Percentiles rank a stretch among this genome's conserved stretches.
Conservation (phyloP, 2,329 filamentous ascomycete species). For the Hypocrella siamensis region DNA sequence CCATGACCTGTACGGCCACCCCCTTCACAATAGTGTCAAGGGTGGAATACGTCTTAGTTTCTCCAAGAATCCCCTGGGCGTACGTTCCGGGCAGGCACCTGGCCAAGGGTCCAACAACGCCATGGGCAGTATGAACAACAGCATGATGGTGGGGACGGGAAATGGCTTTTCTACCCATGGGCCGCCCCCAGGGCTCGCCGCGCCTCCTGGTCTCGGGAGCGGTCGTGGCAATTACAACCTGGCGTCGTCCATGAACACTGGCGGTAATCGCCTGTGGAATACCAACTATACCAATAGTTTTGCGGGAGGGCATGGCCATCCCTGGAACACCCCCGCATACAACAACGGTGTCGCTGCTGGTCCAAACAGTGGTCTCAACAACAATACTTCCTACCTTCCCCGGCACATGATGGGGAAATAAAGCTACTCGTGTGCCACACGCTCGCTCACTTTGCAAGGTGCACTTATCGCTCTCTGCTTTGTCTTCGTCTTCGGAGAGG, state of each 20-base stretch:
- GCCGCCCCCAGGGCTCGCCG: conserved; percentile 67
- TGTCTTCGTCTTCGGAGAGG: too few species aligned
- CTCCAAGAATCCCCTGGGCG: conserved; percentile 91
- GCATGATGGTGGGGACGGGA: conserved; percentile 28
- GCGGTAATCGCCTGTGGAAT: conserved; percentile 4
- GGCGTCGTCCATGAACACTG: conserved; percentile 8
- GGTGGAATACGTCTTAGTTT: conserved; percentile 92
- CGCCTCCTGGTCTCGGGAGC: conserved; percentile 52
- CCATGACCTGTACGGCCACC: conserved; percentile 75
- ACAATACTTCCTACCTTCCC: conserved; percentile 11
- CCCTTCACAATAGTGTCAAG: conserved; percentile 81
- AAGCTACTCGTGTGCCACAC: too few species aligned
- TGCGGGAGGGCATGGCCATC: conserved; percentile 7
- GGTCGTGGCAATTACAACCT: conserved; percentile 11
- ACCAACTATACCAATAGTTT: conserved; percentile 6
- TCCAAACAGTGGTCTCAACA: conserved; percentile 6
- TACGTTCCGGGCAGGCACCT: conserved; percentile 59
- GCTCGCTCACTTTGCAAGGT: too few species aligned
- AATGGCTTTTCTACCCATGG: conserved; percentile 54
- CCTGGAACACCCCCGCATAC: conserved; percentile 10
- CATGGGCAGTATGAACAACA: conserved; percentile 42
- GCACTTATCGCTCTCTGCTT: too few species aligned
- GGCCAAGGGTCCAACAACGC: conserved; percentile 20
- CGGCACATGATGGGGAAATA: conserved; percentile 20
- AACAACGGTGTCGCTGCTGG: conserved; percentile 9